Conservation (phyloP, 2,329 filamentous ascomycete genomes). For the Harringtonia lauricola region DNA sequence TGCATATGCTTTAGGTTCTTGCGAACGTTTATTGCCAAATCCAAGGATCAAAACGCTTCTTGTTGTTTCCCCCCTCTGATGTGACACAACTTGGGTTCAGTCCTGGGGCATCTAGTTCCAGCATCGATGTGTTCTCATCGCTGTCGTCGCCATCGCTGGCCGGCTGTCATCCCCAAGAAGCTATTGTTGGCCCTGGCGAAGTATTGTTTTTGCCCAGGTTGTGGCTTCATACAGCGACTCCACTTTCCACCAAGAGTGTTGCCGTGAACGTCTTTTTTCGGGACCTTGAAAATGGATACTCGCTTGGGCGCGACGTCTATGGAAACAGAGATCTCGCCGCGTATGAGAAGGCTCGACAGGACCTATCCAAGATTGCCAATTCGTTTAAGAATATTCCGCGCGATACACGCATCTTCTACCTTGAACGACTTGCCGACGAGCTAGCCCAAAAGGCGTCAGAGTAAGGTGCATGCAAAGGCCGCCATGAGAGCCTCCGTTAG, state of each 20-base stretch:
- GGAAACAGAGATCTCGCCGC: slow-evolving; percentile 76
- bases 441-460: slow-evolving; percentile 25
- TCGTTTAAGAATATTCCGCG: slow-evolving; percentile 53
- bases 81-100: slow-evolving; percentile 58
- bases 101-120: slow-evolving; percentile 71
- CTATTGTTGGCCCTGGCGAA: slow-evolving; percentile 57
- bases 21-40: slow-evolving; percentile 80
- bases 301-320: slow-evolving; percentile 71
- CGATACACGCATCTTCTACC: slow-evolving; percentile 63
- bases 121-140: slow-evolving; percentile 55
- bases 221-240: slow-evolving; percentile 70
- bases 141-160: slow-evolving; percentile 28
- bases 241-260: slow-evolving; percentile 49
- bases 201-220: slow-evolving; percentile 71
- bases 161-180: slow-evolving; percentile 54
- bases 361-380: slow-evolving; percentile 55
- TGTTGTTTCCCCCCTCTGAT: slow-evolving; percentile 71
- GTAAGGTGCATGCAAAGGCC: not conserved
- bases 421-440: slow-evolving; percentile 61
- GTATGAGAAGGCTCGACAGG: slow-evolving; percentile 70
- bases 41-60: slow-evolving; percentile 57
- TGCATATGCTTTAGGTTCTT: slow-evolving; percentile 50
- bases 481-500: not conserved
- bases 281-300: slow-evolving; percentile 56
- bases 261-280: slow-evolving; percentile 89